Evolutionary conservation across 306 rosid genomes (phyloP), one percentile per base, ranked within the genome.

Genomic region (Vigna unguiculata): DNA sequence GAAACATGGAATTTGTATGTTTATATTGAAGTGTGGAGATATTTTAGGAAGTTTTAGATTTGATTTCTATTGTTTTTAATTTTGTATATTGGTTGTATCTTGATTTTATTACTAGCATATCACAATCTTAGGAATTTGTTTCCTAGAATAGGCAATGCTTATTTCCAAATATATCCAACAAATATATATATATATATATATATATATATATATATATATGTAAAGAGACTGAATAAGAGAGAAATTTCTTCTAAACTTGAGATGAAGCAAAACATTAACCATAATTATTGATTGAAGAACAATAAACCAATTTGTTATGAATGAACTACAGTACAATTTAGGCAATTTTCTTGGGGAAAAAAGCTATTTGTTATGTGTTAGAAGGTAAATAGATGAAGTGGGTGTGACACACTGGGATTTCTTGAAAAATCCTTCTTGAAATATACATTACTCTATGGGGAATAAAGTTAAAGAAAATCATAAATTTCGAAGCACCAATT

Each of bases 321-420:
- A 55, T 55, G 62, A 55, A 55, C 32, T 28, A 55, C 1, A 0
- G n/a, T 0, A 14, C 22, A 22, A 11, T 55, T 22, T 55, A 55
- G 32, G 62, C 24, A 11, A 22, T 55, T 22, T 54, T 21, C 6
- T 20, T 9, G 45, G 13, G 4, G 45, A 22, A 22, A 22, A 22
- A 7, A 1, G 12, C 22, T 22, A 28, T 4, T 11, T 22, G 8
- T 22, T 22, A 25, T 58, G 64, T 58, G 24, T 58, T 58, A 25
- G 64, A n/a, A 58, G 19, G 38, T 25, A 58, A 58, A 58, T 58
- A 6, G 38, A 16, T 58, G 64, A 58, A 25, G 38, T 58, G 40
- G 64, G 36, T 24, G 63, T 6, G n/a, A 0, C 17, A 57, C 13
- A 13, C 13, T 24, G 64, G 40, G 19, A 14, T 25, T 58, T 58